These are phyloP conservation scores for Arthroderma sp. DNA, from an alignment of 2,329 filamentous ascomycete genomes.

Conservation along the genomic window DNA sequence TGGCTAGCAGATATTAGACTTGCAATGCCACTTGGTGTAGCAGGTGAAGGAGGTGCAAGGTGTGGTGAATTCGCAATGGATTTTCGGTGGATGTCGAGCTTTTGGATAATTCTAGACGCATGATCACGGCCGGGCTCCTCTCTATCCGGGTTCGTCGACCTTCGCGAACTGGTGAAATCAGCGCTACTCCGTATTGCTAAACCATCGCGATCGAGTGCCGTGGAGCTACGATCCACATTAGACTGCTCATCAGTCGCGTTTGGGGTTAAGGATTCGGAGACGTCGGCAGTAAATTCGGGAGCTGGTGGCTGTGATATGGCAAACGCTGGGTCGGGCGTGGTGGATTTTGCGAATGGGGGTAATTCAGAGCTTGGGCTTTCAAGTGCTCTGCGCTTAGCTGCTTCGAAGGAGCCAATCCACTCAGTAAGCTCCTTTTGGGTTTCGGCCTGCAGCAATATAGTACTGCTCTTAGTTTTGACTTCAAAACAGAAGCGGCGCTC, in stretches of 20 bases:
- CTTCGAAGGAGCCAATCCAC: constrained; percentile 87
- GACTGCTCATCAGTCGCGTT: constrained; percentile 43
- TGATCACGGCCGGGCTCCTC: constrained; percentile 64
- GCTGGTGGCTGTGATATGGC: constrained; percentile 79
- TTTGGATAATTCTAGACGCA: constrained; percentile 80
- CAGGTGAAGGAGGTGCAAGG: constrained; percentile 28
- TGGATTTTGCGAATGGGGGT: constrained; percentile 29
- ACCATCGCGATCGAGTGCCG: constrained; percentile 51
- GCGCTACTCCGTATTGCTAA: constrained; percentile 53
- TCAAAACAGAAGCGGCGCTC: constrained; percentile 96
- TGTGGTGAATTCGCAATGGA: constrained; percentile 44
- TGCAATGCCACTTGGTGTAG: constrained; percentile 54
- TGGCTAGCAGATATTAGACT: constrained; percentile 77
- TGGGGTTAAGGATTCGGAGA: constrained; percentile 50
- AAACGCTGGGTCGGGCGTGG: constrained; percentile 59
- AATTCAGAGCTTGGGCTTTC: constrained; percentile 51
- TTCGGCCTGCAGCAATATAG: constrained; percentile 79
- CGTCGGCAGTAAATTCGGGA: constrained; percentile 78
- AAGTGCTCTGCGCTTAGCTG: constrained; percentile 83
- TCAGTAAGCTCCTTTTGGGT: constrained; percentile 84
- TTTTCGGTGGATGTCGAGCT: constrained; percentile 78
- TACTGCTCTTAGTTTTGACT: constrained; percentile 92
- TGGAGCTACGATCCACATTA: constrained; percentile 47
- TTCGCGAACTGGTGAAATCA: constrained; percentile 45
- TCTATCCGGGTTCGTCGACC: constrained; percentile 38